Evolutionary conservation across 2,329 filamentous ascomycete genomes (phyloP), one percentile per base, ranked within the genome.

Genomic region (Hymenoscyphus infarciens): DNA sequence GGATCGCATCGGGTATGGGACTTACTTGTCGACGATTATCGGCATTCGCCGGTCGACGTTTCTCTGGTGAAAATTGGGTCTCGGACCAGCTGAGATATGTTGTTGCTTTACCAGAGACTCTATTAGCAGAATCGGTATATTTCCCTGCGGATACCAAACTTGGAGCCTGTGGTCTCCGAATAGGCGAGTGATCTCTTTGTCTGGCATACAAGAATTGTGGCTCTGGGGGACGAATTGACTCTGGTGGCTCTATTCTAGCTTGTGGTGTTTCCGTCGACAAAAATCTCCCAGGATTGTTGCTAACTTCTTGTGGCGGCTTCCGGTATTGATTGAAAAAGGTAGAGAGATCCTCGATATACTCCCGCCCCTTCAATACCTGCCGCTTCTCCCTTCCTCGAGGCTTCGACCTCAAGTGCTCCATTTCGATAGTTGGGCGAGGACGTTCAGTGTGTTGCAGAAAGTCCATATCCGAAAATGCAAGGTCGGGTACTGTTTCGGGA

Each of bases 401-500:
- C 42, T 68, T 72, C 11, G 67, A 64, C 7, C 25, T 74, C 45
- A 72, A 71, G 59, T 73, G 64, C 67, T 74, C 67, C 68, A 55
- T 69, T 67, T 54, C 65, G 33, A 38, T 65, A 61, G 29, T 65
- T 65, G 25, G 66, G 65, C 60, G 22, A 19, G 67, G 60, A 35
- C 62, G 63, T 38, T 64, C 71, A 58, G 69, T 63, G 3, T 72
- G 65, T 56, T 73, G 74, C 25, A 81, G 72, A 64, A 82, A 80
- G 8, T 75, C 70, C 78, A 83, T 81, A 58, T 81, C 76, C 29
- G 82, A 82, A 65, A 84, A 85, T 1, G 76, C 75, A 19, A 86
- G 75, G 63, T 85, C 82, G 4, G 79, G 73, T 31, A 84, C 83
- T 84, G 38, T 25, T 63, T 7, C 53, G 22, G 27, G 67, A 39